Evolutionary conservation across 208 protist genomes (phyloP).

Genomic region (Trypanosoma brucei): DNA sequence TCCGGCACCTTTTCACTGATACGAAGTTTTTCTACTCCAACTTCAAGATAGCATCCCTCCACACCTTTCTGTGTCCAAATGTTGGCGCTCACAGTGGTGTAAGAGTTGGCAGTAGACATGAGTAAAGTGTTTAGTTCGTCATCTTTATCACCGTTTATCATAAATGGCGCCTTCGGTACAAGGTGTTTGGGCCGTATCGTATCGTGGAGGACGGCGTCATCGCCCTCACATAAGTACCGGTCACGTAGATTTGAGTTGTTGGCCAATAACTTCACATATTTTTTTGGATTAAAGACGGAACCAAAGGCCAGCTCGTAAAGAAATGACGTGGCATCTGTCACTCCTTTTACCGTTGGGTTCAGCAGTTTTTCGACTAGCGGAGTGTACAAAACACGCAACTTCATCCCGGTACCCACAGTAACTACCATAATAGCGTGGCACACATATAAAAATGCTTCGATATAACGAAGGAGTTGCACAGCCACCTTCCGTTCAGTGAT

Average conservation of each 20-base stretch:
- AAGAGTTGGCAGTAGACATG: too few relatives aligned
- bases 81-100: constrained; percentile 1
- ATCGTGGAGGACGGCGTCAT: constrained; percentile 10
- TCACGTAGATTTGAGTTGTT: constrained; percentile 4
- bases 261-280: constrained; percentile 6
- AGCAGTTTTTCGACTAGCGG: constrained; percentile 10
- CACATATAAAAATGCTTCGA: constrained; percentile 19
- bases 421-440: constrained; percentile 6
- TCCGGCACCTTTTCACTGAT: constrained; percentile 27
- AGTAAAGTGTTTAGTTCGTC: too few relatives aligned
- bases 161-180: too few relatives aligned
- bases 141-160: too few relatives aligned
- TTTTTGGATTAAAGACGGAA: constrained; percentile 5
- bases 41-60: constrained; percentile 16
- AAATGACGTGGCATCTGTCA: constrained; percentile 5
- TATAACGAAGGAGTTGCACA: neutral
- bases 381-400: constrained; percentile 5
- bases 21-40: constrained; percentile 52
- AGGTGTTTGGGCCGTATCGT: neutral
- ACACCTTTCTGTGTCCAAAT: neutral
- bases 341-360: neutral
- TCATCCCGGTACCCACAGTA: constrained; percentile 1
- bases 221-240: constrained; percentile 5
- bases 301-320: constrained; percentile 14
- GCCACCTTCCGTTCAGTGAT: neutral